Percentiles rank a stretch among this genome's conserved stretches.
Evolutionary conservation across 140 eudicot genomes (phyloP).

Genomic region (Cichorium intybus): DNA sequence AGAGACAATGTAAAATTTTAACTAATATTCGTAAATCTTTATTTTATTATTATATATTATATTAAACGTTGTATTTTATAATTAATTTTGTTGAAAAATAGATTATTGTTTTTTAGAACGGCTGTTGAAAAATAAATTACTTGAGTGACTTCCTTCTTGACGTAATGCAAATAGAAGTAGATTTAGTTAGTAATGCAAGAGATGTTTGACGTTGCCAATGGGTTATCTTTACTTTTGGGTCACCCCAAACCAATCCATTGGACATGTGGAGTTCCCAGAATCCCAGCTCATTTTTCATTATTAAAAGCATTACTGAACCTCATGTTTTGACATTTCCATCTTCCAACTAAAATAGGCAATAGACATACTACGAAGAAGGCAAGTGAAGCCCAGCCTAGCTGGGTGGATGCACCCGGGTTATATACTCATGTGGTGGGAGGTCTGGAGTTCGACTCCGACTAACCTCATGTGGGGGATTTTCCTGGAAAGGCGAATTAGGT

Average conservation of each 20-base stretch:
- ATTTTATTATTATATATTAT: background rate
- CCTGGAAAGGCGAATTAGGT: too few species aligned
- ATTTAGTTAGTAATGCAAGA: constrained; percentile 6
- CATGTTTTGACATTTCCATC: background rate
- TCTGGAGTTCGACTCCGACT: too few species aligned
- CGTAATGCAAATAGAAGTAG: constrained; percentile 1
- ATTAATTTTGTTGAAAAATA: too few species aligned
- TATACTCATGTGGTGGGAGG: too few species aligned
- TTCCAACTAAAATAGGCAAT: background rate
- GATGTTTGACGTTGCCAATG: constrained; percentile 3
- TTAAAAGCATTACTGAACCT: background rate
- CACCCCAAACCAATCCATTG: background rate
- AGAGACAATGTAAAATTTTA: too few species aligned
- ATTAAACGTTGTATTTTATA: background rate
- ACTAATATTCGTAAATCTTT: background rate
- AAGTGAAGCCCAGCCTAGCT: too few species aligned
- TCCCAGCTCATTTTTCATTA: background rate
- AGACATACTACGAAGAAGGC: too few species aligned
- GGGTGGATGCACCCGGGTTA: too few species aligned
- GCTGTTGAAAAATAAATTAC: background rate
- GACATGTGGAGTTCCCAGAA: background rate
- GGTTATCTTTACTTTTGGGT: constrained; percentile 3
- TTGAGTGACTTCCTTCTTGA: background rate
- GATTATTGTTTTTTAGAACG: too few species aligned
- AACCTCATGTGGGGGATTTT: too few species aligned